Base-by-base conservation (phyloP, 2,329 filamentous ascomycete genomes). In the Aspergillus calidoustus region DNA sequence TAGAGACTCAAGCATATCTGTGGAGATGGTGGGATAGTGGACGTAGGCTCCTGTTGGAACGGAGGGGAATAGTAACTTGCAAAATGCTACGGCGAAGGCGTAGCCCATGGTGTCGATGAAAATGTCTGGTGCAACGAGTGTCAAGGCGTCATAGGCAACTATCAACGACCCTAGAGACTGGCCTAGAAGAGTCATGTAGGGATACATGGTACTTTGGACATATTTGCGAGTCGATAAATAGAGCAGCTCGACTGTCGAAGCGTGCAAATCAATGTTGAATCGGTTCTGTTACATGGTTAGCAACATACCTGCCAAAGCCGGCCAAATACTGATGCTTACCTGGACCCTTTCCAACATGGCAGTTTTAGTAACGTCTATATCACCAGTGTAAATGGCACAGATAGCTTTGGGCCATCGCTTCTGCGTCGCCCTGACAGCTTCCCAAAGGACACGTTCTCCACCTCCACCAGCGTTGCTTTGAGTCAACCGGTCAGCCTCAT, bases 61-160 rank as follows among this genome's bases (percentile, higher is more conserved):
- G 41, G 80, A 77, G 0, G 86, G 90, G 73, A 98, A 98, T 25
- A 98, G 82, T 65, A 91, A 85, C 73, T 93, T 95, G 76, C 85
- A 91, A 3, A 97, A 83, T 8, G 91, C 92, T 11, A 97, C 85
- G 0, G 91, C 86, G 74, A 98, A 99, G 28, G 94, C 93, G 72
- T 97, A 99, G 64, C 95, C 95, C 93, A 99, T 97, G 2, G 95
- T 99, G 74, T 99, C 95, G 69, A 99, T 84, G 75, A 98, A 97
- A 56, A 98, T 86, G 75, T 99, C 95, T 0, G 95, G 95, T 0
- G 94, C 91, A 3, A 98, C 84, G 3, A 97, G 86, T n/a, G 87
- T 89, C 75, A 99, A 95, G 11, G 94, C 94, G 72, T 99, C 94
- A 83, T 92, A 95, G 28, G 91, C 93, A 57, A 99, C 83, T 30